Conservation (phyloP, 352 stramenopile genomes). For the Globisporangium nodosum region DNA sequence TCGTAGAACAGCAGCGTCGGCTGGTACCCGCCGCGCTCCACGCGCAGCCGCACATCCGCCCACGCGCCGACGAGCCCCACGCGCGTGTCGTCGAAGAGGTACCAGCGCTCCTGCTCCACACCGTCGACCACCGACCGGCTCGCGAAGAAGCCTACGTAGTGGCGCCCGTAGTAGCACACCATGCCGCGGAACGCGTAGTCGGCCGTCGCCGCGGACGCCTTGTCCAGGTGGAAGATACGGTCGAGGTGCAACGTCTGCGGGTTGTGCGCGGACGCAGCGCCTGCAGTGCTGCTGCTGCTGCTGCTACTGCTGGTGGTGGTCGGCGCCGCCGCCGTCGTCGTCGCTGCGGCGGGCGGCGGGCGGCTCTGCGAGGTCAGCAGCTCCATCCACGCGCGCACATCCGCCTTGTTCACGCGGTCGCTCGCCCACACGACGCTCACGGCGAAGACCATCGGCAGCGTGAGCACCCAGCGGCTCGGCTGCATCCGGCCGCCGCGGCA, state of each 20-base stretch:
- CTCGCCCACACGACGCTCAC: constrained; percentile 83
- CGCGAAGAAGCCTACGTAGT: constrained; percentile 85
- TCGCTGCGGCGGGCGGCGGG: neutral
- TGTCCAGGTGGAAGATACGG: constrained; percentile 64
- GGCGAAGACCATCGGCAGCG: constrained; percentile 80
- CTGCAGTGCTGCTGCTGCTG: neutral
- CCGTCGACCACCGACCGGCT: constrained; percentile 57
- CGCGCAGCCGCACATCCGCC: constrained; percentile 58
- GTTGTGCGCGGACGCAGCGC: constrained; percentile 1
- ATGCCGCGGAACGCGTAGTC: constrained; percentile 73
- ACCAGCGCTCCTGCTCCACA: constrained; percentile 54
- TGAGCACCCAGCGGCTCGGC: constrained; percentile 67
- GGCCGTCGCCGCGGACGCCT: constrained; percentile 21
- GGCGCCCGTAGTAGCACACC: constrained; percentile 81
- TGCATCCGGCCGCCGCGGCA: constrained; percentile 45
- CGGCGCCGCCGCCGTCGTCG: constrained; percentile 8
- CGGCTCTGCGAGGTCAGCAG: constrained; percentile 50
- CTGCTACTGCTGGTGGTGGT: too few species aligned
- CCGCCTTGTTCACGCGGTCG: constrained; percentile 51
- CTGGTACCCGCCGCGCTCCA: constrained; percentile 79
- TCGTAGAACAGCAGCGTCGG: constrained; percentile 83
- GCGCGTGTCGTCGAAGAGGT: constrained; percentile 81
- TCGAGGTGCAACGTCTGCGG: constrained; percentile 52
- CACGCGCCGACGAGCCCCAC: constrained; percentile 73
- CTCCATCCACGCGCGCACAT: constrained; percentile 70